Evolutionary conservation across 139 green algal species (phyloP), one percentile per base, ranked within the genome.

Genomic region (Chlamydomonas applanata): DNA sequence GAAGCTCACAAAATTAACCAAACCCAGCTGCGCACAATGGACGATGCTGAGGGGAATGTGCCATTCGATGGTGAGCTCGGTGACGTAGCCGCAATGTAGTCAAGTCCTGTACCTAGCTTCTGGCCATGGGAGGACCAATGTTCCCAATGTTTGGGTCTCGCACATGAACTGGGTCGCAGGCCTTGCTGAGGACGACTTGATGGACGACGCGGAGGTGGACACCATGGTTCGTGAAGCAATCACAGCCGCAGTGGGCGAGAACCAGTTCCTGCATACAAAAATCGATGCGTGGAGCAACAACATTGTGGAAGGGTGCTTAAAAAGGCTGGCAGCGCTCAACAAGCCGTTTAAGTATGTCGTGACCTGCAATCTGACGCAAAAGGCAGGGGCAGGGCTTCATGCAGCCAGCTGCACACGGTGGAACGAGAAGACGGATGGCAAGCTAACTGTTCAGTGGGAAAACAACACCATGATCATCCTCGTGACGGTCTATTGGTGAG

Each of bases 301-400:
- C 61, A 87, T 95, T 17, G 83, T 93, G 17, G 92, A 97, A 74
- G 86, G 85, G n/a, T 94, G 88, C 65, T 61, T 97, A 0, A 94
- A 95, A 72, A 79, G 83, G 4, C 79, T 97, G 3, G 86, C 87
- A 25, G 88, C 82, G 0, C 77, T 95, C 27, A 83, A 85, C 68
- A 95, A 95, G 83, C 92, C 90, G 0, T 94, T 94, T 84, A 97
- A 97, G 76, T 94, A 90, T 44, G 81, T 92, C 17, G 69, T 91
- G 4, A 92, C 87, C 19, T 91, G 85, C 84, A 91, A 89, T 69
- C 67, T 94, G 4, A 88, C 77, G 24, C 93, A 97, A 72, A 95
- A 95, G 61, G 90, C 75, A 22, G 88, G 91, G 9, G 91, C 91
- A 44, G 92, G 92, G 0, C 77, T 95, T 44, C 91, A 96, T 73